Evolutionary conservation across 1,139 yeast genomes (phyloP).

Genomic region (Pichia sp.): DNA sequence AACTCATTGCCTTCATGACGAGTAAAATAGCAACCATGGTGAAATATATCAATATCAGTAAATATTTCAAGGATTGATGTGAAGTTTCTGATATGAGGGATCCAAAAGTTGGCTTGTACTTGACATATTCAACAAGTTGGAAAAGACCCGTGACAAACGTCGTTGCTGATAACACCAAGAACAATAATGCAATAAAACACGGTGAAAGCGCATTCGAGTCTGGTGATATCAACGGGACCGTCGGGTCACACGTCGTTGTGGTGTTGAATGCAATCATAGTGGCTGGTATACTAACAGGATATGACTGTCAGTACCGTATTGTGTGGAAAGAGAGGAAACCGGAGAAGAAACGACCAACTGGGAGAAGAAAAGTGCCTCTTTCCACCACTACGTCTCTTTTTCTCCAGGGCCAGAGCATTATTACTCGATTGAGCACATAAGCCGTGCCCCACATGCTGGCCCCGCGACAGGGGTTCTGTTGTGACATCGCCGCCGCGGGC

Average conservation of each 20-base stretch:
- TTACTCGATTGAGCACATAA: too few species aligned
- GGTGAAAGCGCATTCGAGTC: conserved; percentile 54
- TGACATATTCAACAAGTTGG: conserved; percentile 29
- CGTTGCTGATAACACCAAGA: conserved; percentile 25
- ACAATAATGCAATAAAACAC: conserved; percentile 43
- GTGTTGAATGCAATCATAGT: not conserved
- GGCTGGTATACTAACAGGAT: too few species aligned
- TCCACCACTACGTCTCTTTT: too few species aligned
- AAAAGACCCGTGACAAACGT: conserved; percentile 32
- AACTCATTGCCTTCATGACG: not conserved
- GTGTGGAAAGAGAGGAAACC: too few species aligned
- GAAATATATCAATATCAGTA: conserved; percentile 17
- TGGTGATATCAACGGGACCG: conserved; percentile 12
- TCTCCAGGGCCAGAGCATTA: too few species aligned
- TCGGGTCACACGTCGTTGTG: conserved; percentile 1
- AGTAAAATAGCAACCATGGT: conserved; percentile 10
- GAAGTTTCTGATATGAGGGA: conserved; percentile 17
- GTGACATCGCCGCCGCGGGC: too few species aligned
- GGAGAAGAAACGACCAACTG: too few species aligned
- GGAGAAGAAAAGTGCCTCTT: too few species aligned
- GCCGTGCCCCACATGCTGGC: too few species aligned
- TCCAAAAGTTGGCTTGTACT: conserved; percentile 25
- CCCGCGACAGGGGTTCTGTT: too few species aligned
- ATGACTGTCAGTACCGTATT: too few species aligned
- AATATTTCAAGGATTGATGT: conserved; percentile 18